These are phyloP conservation scores for Dothistroma pini DNA, from an alignment of 2,329 filamentous ascomycete species.

Conservation along the genomic window DNA sequence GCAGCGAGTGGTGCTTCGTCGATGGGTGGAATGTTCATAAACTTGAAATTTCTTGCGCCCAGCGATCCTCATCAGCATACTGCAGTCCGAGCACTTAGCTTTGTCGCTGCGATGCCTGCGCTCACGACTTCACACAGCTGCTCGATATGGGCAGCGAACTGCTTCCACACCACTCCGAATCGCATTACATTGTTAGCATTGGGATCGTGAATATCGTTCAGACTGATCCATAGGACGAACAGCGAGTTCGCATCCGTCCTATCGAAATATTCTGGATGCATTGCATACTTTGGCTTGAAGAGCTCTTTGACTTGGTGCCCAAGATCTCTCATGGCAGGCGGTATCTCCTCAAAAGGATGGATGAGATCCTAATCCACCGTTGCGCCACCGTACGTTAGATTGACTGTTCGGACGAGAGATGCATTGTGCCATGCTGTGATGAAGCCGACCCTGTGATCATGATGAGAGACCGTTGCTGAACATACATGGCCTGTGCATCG, in stretches of 20 bases:
- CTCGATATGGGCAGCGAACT: conserved; percentile 33
- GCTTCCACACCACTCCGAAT: conserved; percentile 36
- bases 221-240: conserved; percentile 43
- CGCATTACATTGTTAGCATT: conserved; percentile 34
- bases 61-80: neutral
- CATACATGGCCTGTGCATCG: neutral
- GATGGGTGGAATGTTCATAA: conserved; percentile 48
- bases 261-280: conserved; percentile 12
- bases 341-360: conserved; percentile 40
- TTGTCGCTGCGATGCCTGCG: neutral
- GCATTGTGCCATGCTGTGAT: conserved; percentile 45
- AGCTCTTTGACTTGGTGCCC: conserved; percentile 49
- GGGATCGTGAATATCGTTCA: conserved; percentile 51
- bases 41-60: conserved; percentile 50
- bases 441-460: conserved; percentile 49
- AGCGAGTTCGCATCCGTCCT: conserved; percentile 47
- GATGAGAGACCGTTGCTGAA: neutral
- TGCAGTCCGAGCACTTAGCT: neutral
- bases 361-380: conserved; percentile 48
- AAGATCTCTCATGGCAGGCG: conserved; percentile 48
- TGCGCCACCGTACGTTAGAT: conserved; percentile 49
- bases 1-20: conserved; percentile 36
- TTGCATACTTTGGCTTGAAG: conserved; percentile 41
- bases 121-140: conserved; percentile 39
- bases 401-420: conserved; percentile 48